Evolutionary conservation across 228 moss, liverwort and hornwort genomes (phyloP), one percentile per base, ranked within the genome.

Genomic region (Sphagnum fallax): DNA sequence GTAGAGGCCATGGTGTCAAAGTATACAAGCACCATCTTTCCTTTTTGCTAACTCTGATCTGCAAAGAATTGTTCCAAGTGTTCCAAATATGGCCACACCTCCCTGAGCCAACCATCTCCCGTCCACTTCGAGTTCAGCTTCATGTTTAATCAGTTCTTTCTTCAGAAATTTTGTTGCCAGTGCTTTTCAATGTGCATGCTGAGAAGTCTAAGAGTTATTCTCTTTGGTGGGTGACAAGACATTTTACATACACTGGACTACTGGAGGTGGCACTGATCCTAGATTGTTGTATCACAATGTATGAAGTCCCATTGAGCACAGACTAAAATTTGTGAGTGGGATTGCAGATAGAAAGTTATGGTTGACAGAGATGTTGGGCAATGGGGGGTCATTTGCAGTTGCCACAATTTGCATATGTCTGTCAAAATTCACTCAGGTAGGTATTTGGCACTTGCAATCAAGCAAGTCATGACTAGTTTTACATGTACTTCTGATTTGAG

Each of bases 391-490:
- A 79, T 86, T 75, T 96, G 96, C 77, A 74, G 79, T 69, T 96
- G 96, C 76, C 96, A 96, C 71, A 71, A 73, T 73, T 71, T 70
- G 64, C 86, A 75, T 61, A 96, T 92, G 91, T 92, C 96, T 65
- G 95, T 96, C 83, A 64, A 96, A 80, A 72, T 96, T 96, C 60
- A 78, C 84, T 52, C 88, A 91, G 91, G 96, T 95, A 86, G 60
- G 18, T 53, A 53, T 53, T 53, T 53, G 8, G 8, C 12, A 12
- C 7, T 53, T 53, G 53, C 7, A 53, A 53, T 53, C 8, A 53
- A 53, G 53, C 12, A 12, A 12, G 7, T 53, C 0, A 1, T 53
- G 8, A 53, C 53, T 6, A 6, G 8, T 53, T 53, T 53, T 53
- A 18, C 18, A 18, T 18, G 18, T 18, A 18, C 18, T 18, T 18